Evolutionary conservation across 2,329 filamentous ascomycete genomes (phyloP).

Genomic region (Ophiostoma himal-ulmi): DNA sequence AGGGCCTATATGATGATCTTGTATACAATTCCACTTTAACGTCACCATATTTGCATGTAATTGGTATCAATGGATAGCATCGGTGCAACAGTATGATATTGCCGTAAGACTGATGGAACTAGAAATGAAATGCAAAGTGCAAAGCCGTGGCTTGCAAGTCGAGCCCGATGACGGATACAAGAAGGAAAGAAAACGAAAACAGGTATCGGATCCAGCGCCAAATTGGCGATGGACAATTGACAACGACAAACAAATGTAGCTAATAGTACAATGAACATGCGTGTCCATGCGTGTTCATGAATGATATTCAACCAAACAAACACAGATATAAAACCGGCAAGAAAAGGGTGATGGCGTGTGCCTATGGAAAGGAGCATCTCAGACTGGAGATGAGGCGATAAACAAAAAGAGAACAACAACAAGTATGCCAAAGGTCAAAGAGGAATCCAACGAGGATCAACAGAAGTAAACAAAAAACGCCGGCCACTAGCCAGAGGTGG

Average conservation of each 20-base stretch:
- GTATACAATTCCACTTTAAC: background rate
- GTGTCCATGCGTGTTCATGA: background rate
- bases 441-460: conserved; percentile 1
- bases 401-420: background rate
- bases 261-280: conserved; percentile 1
- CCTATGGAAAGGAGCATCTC: background rate
- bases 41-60: background rate
- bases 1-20: background rate
- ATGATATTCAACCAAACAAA: background rate
- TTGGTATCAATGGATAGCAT: background rate
- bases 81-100: background rate
- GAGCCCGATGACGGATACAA: background rate
- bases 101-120: background rate
- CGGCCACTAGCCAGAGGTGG: background rate
- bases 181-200: background rate
- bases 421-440: background rate
- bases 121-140: background rate
- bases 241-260: background rate
- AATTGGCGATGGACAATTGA: background rate
- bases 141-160: conserved; percentile 33
- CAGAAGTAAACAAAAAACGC: conserved; percentile 19
- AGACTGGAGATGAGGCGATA: background rate
- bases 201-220: conserved; percentile 8
- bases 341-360: background rate
- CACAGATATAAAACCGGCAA: background rate